Base-by-base conservation (phyloP, 345 rosid species). In the Populus tremula region DNA sequence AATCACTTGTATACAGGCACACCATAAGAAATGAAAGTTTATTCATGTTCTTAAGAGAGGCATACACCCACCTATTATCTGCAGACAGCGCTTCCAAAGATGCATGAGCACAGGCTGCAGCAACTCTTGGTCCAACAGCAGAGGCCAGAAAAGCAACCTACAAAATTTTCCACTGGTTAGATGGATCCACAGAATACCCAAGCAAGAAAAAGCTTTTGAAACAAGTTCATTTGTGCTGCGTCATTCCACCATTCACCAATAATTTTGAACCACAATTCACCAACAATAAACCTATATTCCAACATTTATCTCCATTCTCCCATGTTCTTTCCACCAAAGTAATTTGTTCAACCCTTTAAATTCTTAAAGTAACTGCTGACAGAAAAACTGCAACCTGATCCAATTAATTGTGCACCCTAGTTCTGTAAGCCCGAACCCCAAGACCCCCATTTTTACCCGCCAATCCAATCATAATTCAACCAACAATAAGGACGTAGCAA, bases 81-180 rank as follows among this genome's bases (percentile, higher is more conserved):
- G 86, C 90, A 12, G 94, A 89, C 83, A 96, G 82, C 77, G 88
- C 88, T 39, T 90, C 90, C 78, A 96, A 89, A 70, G 99, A 89
- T 82, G 97, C 94, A 85, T 96, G 98, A 49, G 99, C 98, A 90
- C 98, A 92, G 67, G 97, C 96, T 16, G 99, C 98, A 74, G 99
- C 98, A 84, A 96, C 96, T 84, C 99, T 89, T 47, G 99, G 99
- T 82, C 98, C 99, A 78, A 96, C 90, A 78, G 98, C 91, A 84
- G 95, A 89, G 82, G 99, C 98, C 90, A 96, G 83, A 87, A 93
- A 96, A 64, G 99, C 89, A 84, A 93, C 98, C 99, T 96, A 83
- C 56, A 74, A 81, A 78, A 67, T 36, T 78, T 35, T 69, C 35
- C 33, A 71, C 78, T 29, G 16, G 54, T 83, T 59, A 85, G 75